Percentiles rank a stretch among this genome's conserved stretches.
Conservation (phyloP, 352 stramenopile genomes). For the Pythium periplocum region DNA sequence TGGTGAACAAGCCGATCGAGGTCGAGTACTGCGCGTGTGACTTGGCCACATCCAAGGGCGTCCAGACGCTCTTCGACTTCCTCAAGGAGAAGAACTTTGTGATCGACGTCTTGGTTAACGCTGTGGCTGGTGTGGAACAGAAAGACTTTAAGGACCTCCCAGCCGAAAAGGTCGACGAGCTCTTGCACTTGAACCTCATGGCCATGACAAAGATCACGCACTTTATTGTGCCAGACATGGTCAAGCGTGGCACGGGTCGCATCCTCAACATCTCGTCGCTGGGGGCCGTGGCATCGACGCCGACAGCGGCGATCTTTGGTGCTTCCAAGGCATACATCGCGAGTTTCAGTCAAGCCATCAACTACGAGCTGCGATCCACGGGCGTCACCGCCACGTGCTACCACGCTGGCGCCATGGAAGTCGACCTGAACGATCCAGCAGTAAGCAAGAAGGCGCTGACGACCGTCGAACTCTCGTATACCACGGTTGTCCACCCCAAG, state of each 20-base stretch:
- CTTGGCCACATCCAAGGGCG: slow-evolving; percentile 39
- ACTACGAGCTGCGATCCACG: slow-evolving; percentile 71
- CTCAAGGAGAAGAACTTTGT: slow-evolving; percentile 50
- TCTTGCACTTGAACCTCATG: slow-evolving; percentile 71
- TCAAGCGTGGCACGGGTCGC: slow-evolving; percentile 49
- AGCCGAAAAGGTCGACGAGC: slow-evolving; percentile 36
- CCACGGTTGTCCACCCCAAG: slow-evolving; percentile 30
- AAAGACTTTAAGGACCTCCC: slow-evolving; percentile 41
- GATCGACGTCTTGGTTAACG: slow-evolving; percentile 86
- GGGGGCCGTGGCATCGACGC: slow-evolving; percentile 39
- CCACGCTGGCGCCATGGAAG: slow-evolving; percentile 56
- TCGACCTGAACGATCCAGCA: slow-evolving; percentile 49
- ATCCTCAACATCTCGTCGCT: slow-evolving; percentile 83
- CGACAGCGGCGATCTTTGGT: slow-evolving; percentile 67
- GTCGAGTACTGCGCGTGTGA: slow-evolving; percentile 60
- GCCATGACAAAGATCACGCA: slow-evolving; percentile 46
- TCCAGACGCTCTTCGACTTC: slow-evolving; percentile 52
- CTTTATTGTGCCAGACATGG: slow-evolving; percentile 61
- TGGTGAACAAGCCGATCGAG: slow-evolving; percentile 54
- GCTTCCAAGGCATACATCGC: slow-evolving; percentile 75
- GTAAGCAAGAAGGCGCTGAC: slow-evolving; percentile 39
- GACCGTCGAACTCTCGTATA: slow-evolving; percentile 24
- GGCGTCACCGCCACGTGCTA: slow-evolving; percentile 80
- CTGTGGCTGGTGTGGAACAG: slow-evolving; percentile 40
- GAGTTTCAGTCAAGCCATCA: slow-evolving; percentile 65